These are phyloP conservation scores for Carex kokanica DNA, from an alignment of 176 grass and related monocot genomes.

Conservation along the genomic window DNA sequence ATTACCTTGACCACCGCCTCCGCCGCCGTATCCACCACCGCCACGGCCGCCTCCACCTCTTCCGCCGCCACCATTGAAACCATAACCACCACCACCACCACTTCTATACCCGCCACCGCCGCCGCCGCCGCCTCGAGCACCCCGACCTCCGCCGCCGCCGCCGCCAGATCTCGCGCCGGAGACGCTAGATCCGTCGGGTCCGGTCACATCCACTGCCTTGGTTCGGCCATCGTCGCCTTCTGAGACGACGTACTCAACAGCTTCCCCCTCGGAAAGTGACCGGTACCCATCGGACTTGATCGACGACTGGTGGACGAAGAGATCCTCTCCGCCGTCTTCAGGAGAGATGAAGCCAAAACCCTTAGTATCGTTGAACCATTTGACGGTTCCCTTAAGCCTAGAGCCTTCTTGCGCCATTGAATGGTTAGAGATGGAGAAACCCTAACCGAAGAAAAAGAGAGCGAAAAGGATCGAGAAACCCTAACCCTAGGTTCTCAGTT, in stretches of 20 bases:
- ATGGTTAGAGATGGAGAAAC: constrained; percentile 30
- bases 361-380: constrained; percentile 98
- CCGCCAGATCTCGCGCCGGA: constrained; percentile 37
- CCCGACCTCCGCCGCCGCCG: constrained; percentile 26
- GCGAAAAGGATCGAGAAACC: constrained; percentile 9
- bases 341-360: constrained; percentile 94
- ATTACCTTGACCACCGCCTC: constrained; percentile 33
- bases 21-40: constrained; percentile 40
- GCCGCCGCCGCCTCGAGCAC: constrained; percentile 29
- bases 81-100: constrained; percentile 31
- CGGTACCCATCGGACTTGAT: constrained; percentile 93
- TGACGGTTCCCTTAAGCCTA: constrained; percentile 59
- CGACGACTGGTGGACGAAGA: constrained; percentile 92
- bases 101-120: constrained; percentile 41
- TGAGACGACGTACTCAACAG: constrained; percentile 59
- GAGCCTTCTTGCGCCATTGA: constrained; percentile 41
- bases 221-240: constrained; percentile 67
- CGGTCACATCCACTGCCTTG: constrained; percentile 93
- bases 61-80: constrained; percentile 26
- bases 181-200: constrained; percentile 82
- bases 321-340: constrained; percentile 74
- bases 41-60: constrained; percentile 22
- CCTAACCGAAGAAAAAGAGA: constrained; percentile 27
- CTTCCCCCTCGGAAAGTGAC: constrained; percentile 72
- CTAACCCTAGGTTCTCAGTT: constrained; percentile 31